A percentile compares a stretch with the other conserved stretches of the same genome.
Conservation (phyloP, 2,329 filamentous ascomycete genomes). For the Phialophora expanda region DNA sequence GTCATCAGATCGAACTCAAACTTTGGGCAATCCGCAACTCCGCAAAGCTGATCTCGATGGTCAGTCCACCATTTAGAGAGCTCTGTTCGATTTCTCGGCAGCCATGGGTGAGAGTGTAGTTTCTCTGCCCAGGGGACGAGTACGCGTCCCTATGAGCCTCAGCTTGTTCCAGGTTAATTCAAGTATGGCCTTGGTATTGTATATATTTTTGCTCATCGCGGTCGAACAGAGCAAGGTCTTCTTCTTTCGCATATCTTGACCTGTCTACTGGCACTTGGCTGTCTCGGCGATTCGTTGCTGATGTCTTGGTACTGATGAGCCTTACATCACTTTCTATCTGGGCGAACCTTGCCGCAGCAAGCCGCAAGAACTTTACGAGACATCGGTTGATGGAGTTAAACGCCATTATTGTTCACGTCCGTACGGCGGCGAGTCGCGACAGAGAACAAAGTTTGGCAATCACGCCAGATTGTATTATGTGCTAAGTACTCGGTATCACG, state of each 20-base stretch:
- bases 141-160: no score
- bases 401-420: not conserved
- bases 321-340: slow-evolving; percentile 4
- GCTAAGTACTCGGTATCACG: not conserved
- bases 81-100: not conserved
- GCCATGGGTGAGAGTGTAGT: not conserved
- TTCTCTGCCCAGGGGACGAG: not conserved
- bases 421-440: not conserved
- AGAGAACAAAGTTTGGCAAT: not conserved
- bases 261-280: not conserved
- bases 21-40: not conserved
- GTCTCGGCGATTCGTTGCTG: not conserved
- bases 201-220: not conserved
- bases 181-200: not conserved
- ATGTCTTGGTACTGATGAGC: not conserved
- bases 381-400: not conserved
- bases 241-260: not conserved
- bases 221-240: not conserved
- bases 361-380: not conserved
- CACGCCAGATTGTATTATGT: slow-evolving; percentile 7
- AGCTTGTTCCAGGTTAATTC: not conserved
- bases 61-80: not conserved
- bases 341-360: not conserved
- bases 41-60: not conserved
- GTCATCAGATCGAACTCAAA: slow-evolving; percentile 7